Percentiles rank a stretch among this genome's conserved stretches.
phyloP scores from a whole-genome alignment of 352 stramenopile species.

The Phytophthora sp. region DNA sequence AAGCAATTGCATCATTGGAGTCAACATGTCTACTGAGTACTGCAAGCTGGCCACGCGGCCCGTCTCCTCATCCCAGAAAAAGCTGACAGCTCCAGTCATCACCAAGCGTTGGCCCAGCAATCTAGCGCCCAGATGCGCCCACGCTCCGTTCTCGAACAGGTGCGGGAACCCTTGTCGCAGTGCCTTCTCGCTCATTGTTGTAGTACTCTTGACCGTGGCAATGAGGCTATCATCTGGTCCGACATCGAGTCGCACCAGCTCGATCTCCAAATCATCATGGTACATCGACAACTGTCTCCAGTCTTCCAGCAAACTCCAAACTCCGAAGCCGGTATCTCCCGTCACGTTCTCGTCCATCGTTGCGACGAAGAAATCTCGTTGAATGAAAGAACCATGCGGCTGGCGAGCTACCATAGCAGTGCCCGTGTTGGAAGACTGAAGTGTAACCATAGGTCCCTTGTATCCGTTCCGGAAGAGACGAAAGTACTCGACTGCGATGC shows the following conservation, averaged over 20 bases:
- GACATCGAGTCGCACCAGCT: conserved; percentile 15
- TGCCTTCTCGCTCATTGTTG: conserved; percentile 14
- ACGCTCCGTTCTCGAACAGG: conserved; percentile 2
- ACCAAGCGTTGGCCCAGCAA: conserved; percentile 2
- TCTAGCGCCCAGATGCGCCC: not conserved
- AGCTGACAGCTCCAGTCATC: not conserved
- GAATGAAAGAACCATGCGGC: conserved; percentile 5
- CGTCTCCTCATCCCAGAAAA: not conserved
- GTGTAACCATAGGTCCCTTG: not conserved
- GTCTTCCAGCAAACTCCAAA: conserved; percentile 9
- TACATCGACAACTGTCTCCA: conserved; percentile 11
- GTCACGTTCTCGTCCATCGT: conserved; percentile 18
- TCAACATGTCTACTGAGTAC: conserved; percentile 1
- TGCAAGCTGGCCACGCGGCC: not conserved
- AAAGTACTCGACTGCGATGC: conserved; percentile 19
- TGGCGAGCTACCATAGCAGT: not conserved
- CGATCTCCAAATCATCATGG: conserved; percentile 13
- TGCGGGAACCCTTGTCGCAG: conserved; percentile 3
- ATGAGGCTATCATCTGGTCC: not conserved
- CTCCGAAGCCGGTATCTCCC: conserved; percentile 2
- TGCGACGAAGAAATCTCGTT: conserved; percentile 18
- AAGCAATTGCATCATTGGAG: conserved; percentile 1
- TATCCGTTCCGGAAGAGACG: conserved; percentile 21
- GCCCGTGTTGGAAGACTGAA: not conserved
- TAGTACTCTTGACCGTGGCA: conserved; percentile 4